Conservation (phyloP, 805 yeast genomes). For the baker's yeast (Saccharomyces cerevisiae) region DNA sequence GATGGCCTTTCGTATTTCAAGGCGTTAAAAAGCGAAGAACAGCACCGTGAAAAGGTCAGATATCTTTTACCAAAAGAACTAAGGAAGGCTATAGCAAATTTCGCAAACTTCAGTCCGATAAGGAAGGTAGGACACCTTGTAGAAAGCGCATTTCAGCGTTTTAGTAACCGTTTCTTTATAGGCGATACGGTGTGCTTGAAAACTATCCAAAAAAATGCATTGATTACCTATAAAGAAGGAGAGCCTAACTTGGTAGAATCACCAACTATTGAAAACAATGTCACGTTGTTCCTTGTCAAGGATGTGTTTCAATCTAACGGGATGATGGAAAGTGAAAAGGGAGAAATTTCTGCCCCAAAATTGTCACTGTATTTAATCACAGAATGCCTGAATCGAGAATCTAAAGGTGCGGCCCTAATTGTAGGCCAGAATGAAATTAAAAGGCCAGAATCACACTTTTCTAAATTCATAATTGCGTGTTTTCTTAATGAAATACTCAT, state of each 20-base stretch:
- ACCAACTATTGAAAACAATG: not conserved
- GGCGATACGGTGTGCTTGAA: conserved; percentile 72
- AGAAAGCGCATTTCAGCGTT: conserved; percentile 65
- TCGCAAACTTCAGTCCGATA: conserved; percentile 65
- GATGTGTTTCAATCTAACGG: not conserved
- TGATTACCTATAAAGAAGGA: not conserved
- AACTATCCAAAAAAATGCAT: not conserved
- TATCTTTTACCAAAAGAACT: conserved; percentile 76
- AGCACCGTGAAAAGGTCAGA: conserved; percentile 52
- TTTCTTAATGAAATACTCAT: conserved; percentile 63
- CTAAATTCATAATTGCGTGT: conserved; percentile 82
- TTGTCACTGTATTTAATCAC: not conserved
- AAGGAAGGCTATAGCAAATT: conserved; percentile 75
- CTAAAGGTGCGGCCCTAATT: conserved; percentile 44
- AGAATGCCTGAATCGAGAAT: not conserved
- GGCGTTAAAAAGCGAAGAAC: conserved; percentile 66
- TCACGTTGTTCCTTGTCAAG: not conserved
- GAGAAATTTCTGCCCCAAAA: not conserved
- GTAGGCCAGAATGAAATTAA: conserved; percentile 66
- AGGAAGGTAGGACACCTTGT: conserved; percentile 75
- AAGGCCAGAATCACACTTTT: conserved; percentile 78
- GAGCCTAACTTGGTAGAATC: not conserved
- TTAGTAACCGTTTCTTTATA: conserved; percentile 75
- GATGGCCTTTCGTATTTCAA: conserved; percentile 81
- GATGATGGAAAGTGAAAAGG: not conserved